Conservation (phyloP, 2,329 filamentous ascomycete species). For the Ampelomyces quisqualis region DNA sequence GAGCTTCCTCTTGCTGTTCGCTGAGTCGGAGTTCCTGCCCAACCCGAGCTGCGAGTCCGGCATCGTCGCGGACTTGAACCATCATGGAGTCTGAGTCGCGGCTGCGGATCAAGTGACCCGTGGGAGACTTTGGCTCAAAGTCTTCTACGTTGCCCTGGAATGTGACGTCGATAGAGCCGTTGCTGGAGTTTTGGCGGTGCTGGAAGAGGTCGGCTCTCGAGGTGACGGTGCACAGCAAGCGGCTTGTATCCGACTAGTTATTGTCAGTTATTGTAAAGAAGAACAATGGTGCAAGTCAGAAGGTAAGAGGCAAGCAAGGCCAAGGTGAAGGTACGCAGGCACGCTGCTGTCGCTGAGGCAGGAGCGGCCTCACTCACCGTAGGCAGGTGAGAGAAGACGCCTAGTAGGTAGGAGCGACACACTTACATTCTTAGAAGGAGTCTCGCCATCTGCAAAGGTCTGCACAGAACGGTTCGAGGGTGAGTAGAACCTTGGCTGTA, state of each 20-base stretch:
- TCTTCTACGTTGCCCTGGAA: slow-evolving; percentile 28
- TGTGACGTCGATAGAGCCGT: slow-evolving; percentile 26
- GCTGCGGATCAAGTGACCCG: slow-evolving; percentile 8
- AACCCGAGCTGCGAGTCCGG: slow-evolving; percentile 13
- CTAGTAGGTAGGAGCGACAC: slow-evolving; percentile 20
- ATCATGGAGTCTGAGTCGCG: background rate
- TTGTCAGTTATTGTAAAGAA: slow-evolving; percentile 10
- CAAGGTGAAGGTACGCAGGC: slow-evolving; percentile 3
- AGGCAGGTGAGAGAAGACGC: slow-evolving; percentile 10
- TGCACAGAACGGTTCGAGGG: slow-evolving; percentile 24
- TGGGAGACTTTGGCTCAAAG: slow-evolving; percentile 20
- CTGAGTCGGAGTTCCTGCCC: slow-evolving; percentile 24
- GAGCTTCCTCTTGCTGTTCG: slow-evolving; percentile 4
- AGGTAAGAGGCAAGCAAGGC: background rate
- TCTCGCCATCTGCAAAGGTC: slow-evolving; percentile 21
- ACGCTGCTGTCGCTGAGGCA: slow-evolving; percentile 4
- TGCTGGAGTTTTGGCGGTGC: slow-evolving; percentile 13
- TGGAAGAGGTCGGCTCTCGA: slow-evolving; percentile 8
- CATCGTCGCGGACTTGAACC: slow-evolving; percentile 8
- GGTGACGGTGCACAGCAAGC: slow-evolving; percentile 24
- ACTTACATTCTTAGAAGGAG: slow-evolving; percentile 40
- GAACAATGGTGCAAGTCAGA: background rate
- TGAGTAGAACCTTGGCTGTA: slow-evolving; percentile 37
- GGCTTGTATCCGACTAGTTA: slow-evolving; percentile 25
- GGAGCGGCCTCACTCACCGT: slow-evolving; percentile 4